Evolutionary conservation across 495 filamentous ascomycete species (phyloP).

Genomic region (Sphaerosporella brunnea): DNA sequence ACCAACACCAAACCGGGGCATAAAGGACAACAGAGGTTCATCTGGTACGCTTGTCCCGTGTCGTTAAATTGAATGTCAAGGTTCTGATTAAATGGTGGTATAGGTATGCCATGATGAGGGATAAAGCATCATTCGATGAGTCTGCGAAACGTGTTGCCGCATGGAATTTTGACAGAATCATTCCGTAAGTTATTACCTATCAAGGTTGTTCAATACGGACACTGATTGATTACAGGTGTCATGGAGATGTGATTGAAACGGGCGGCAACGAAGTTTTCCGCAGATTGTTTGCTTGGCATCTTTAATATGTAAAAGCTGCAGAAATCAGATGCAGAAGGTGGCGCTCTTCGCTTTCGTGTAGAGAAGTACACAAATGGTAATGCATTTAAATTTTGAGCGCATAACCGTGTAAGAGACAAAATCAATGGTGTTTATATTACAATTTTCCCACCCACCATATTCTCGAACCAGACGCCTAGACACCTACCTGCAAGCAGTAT

Average conservation of each 20-base stretch:
- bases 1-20: constrained; percentile 45
- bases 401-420: too few relatives aligned
- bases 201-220: too few relatives aligned
- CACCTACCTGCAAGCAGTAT: too few relatives aligned
- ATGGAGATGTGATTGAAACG: constrained; percentile 75
- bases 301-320: too few relatives aligned
- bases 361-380: too few relatives aligned
- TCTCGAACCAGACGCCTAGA: too few relatives aligned
- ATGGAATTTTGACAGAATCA: constrained; percentile 78
- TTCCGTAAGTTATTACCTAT: constrained; percentile 45
- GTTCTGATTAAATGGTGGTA: constrained; percentile 30
- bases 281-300: constrained; percentile 62
- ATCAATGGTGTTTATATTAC: too few relatives aligned
- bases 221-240: constrained; percentile 34
- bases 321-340: too few relatives aligned
- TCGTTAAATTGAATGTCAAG: not conserved
- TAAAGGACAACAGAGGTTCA: constrained; percentile 58
- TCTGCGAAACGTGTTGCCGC: constrained; percentile 47
- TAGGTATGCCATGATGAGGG: constrained; percentile 54
- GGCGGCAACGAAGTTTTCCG: constrained; percentile 59
- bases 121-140: constrained; percentile 50
- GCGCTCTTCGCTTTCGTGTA: too few relatives aligned
- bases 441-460: too few relatives aligned
- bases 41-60: constrained; percentile 54
- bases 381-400: too few relatives aligned